Evolutionary conservation across 257 asterid species (phyloP).

Genomic region (Lavandula angustifolia): DNA sequence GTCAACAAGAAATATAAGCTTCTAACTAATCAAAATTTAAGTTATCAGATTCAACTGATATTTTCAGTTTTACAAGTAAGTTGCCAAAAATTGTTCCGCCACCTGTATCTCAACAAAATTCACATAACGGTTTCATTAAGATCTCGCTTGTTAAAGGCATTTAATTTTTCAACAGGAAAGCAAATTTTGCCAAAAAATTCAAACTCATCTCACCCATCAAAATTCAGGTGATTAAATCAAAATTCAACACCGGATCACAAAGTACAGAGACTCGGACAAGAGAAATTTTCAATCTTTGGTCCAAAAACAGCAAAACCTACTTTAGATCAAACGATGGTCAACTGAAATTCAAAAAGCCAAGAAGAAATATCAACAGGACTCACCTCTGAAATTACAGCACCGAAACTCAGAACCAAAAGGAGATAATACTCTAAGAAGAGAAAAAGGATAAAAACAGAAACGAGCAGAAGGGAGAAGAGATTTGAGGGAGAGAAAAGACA

Average conservation of each 20-base stretch:
- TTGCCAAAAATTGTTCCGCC: constrained; percentile 33
- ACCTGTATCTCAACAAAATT: constrained; percentile 33
- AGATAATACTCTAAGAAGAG: constrained; percentile 23
- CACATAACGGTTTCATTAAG: constrained; percentile 48
- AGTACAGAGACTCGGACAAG: constrained; percentile 30
- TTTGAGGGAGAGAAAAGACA: constrained; percentile 29
- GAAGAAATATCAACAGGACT: constrained; percentile 8
- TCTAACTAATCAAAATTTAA: constrained; percentile 18
- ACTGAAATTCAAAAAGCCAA: constrained; percentile 31
- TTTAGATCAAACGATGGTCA: constrained; percentile 34
- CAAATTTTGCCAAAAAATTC: constrained; percentile 32
- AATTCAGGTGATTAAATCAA: constrained; percentile 34
- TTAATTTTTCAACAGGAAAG: constrained; percentile 26
- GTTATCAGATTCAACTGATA: constrained; percentile 32
- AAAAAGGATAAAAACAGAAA: constrained; percentile 22
- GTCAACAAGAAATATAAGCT: constrained; percentile 20
- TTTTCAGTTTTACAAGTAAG: constrained; percentile 36
- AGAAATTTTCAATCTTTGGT: constrained; percentile 35
- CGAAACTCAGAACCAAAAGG: constrained; percentile 31
- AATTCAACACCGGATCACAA: constrained; percentile 44
- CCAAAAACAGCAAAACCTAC: constrained; percentile 29
- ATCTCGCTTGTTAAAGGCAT: constrained; percentile 34
- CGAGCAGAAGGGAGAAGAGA: constrained; percentile 26
- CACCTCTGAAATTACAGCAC: constrained; percentile 42
- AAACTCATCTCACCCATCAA: constrained; percentile 22